These are phyloP conservation scores for Trypanosoma rangeli DNA, from an alignment of 208 protist genomes.

Conservation along the genomic window DNA sequence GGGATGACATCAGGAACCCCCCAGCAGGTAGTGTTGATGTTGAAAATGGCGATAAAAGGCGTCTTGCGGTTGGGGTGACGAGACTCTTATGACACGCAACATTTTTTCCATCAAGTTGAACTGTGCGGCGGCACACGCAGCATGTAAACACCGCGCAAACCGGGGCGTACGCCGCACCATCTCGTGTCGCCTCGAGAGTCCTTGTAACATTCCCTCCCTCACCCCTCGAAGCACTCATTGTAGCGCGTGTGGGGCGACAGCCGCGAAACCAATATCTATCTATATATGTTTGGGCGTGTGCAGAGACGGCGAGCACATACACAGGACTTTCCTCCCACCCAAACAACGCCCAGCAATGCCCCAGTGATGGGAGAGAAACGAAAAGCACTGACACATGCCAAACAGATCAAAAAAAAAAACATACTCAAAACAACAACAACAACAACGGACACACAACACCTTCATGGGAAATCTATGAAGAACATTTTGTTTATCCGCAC, in stretches of 20 bases:
- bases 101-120: slow-evolving; percentile 7
- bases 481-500: too few relatives aligned
- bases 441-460: not conserved
- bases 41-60: not conserved
- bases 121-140: slow-evolving; percentile 15
- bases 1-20: slow-evolving; percentile 2
- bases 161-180: not conserved
- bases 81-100: not conserved
- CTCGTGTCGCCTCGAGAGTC: not conserved
- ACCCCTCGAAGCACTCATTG: not conserved
- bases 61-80: not conserved
- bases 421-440: not conserved
- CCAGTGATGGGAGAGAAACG: not conserved
- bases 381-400: not conserved
- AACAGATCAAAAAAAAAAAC: not conserved
- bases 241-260: not conserved
- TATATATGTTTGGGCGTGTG: not conserved
- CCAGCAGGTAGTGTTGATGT: not conserved
- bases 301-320: not conserved
- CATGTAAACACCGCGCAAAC: slow-evolving; percentile 11
- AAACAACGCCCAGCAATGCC: not conserved
- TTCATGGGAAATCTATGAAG: not conserved
- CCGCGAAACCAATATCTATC: not conserved
- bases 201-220: not conserved
- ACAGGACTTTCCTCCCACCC: not conserved